Conservation (phyloP, 139 green algal species). For the Pseudopediastrum boryanum region DNA sequence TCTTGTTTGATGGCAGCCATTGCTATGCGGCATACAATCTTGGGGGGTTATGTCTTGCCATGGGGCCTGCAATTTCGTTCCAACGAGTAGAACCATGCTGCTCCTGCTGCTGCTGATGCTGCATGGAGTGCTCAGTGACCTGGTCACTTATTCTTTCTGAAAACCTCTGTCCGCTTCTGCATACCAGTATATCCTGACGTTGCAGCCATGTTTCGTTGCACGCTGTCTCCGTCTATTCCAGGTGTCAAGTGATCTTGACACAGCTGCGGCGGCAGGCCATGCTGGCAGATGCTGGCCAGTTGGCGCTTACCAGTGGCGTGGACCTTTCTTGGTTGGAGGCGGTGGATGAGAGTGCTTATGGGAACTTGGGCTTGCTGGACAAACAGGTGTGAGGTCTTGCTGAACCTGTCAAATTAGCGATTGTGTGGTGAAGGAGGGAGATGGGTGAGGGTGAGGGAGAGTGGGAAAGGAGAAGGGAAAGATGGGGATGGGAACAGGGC, state of each 20-base stretch:
- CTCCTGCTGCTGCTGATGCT: not conserved
- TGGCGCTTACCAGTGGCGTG: not conserved
- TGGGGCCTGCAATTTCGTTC: too few relatives aligned
- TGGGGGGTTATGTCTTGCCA: too few relatives aligned
- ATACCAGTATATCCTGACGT: not conserved
- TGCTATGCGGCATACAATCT: too few relatives aligned
- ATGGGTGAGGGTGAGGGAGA: too few relatives aligned
- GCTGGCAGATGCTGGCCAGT: not conserved
- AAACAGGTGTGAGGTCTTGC: conserved; percentile 8
- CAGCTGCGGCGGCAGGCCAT: conserved; percentile 25
- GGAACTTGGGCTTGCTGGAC: not conserved
- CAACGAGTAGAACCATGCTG: too few relatives aligned
- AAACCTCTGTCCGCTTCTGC: not conserved
- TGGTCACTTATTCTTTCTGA: not conserved
- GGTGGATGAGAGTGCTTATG: not conserved
- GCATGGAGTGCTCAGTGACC: not conserved
- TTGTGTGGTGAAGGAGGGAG: too few relatives aligned
- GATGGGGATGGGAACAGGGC: too few relatives aligned
- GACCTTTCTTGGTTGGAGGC: conserved; percentile 6
- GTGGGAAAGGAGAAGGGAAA: too few relatives aligned
- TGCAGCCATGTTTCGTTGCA: not conserved
- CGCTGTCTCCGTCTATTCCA: not conserved
- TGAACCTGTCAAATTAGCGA: too few relatives aligned
- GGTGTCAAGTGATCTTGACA: not conserved
- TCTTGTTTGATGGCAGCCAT: too few relatives aligned